Base-by-base conservation (phyloP, 2,329 filamentous ascomycete species). In the Calonectria multiphialidica region DNA sequence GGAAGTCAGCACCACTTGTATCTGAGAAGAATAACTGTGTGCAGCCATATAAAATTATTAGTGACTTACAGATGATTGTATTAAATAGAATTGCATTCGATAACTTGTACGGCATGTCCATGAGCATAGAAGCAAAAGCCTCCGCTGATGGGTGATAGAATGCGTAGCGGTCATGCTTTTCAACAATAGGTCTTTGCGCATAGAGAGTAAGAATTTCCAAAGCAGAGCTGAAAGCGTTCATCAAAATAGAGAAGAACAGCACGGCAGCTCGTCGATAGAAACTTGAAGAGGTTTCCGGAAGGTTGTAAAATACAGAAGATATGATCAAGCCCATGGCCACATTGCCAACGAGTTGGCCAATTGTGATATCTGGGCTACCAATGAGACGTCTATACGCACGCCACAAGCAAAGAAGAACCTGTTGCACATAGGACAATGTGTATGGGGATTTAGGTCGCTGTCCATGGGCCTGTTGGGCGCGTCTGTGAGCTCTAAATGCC, bases 91-190 rank as follows among this genome's bases (percentile, higher is more conserved):
- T 88, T 1, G 90, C 85, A 77, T 95, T 96, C 23, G 84, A 42
- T 9, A 97, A 83, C 76, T 84, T 98, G 83, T 95, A 95, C 0
- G 96, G 95, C 84, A 97, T 85, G 78, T 98, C 96, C 73, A 91
- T 93, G 30, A 98, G 84, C 93, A 98, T 97, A n/a, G 94, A 97
- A 0, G 94, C 91, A 72, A 95, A 89, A 16, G 95, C 94, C 87
- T 98, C 95, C n/a, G 95, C 93, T 10, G 93, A 95, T 0, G 96
- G 95, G 79, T 98, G 96, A 79, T 98, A 98, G 23, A 98, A 88
- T 23, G 95, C 95, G 81, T 98, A 98, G 68, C 93, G 91, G 68
- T 89, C 86, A 78, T 98, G 96, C 82, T 98, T 98, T 81, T 98
- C 95, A 71, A 98, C 94, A 77, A 98, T 98, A 1, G 94, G 93